phyloP scores from a whole-genome alignment of 345 rosid genomes.

The Cochlearia excelsa region DNA sequence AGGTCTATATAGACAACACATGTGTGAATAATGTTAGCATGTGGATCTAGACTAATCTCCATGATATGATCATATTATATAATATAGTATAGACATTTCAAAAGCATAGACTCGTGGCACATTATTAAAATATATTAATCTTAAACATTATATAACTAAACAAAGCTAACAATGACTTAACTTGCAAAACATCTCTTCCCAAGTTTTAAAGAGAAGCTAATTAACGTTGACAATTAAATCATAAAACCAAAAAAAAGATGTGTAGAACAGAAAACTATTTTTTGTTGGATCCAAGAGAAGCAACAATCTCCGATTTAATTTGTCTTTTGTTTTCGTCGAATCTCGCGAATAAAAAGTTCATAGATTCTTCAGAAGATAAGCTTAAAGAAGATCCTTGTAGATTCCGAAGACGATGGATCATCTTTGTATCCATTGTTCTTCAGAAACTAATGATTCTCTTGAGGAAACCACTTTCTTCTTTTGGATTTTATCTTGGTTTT shows the following conservation, averaged over 20 bases:
- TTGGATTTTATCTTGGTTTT: conserved; percentile 33
- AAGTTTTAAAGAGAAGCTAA: neutral
- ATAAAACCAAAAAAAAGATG: conserved; percentile 12
- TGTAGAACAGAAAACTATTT: conserved; percentile 18
- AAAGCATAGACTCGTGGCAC: no score
- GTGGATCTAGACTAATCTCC: conserved; percentile 15
- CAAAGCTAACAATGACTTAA: conserved; percentile 23
- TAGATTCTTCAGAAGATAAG: conserved; percentile 30
- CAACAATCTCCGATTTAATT: conserved; percentile 38
- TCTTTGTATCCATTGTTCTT: conserved; percentile 45
- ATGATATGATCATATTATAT: no score
- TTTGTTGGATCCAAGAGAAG: conserved; percentile 36
- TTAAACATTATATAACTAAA: conserved; percentile 18
- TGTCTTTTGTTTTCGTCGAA: conserved; percentile 42
- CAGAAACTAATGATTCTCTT: conserved; percentile 40
- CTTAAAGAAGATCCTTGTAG: neutral
- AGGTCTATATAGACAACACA: no score
- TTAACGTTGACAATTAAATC: conserved; percentile 17
- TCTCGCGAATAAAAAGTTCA: conserved; percentile 25
- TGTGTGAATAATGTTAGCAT: conserved; percentile 14
- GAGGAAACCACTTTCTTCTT: conserved; percentile 24
- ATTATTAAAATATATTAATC: no score
- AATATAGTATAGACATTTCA: no score
- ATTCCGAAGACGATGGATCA: conserved; percentile 49
- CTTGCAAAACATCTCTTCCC: conserved; percentile 30